Evolutionary conservation across 2,329 filamentous ascomycete genomes (phyloP).

Genomic region (Alternaria viburni): DNA sequence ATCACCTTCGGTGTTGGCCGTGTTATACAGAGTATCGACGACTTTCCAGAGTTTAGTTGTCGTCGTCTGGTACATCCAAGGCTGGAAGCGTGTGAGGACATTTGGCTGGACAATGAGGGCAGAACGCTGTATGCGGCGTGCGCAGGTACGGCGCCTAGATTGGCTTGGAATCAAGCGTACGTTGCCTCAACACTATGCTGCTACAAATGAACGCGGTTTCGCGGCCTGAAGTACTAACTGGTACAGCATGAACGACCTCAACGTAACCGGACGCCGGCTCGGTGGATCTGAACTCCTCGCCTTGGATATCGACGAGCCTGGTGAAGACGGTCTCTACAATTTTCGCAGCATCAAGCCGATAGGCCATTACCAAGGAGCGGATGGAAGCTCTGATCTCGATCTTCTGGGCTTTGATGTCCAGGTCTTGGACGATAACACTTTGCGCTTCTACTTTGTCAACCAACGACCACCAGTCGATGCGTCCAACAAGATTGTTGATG

Average conservation of each 20-base stretch:
- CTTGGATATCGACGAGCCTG: slow-evolving; percentile 35
- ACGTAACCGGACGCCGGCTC: slow-evolving; percentile 29
- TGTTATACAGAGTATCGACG: slow-evolving; percentile 33
- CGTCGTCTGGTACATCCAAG: slow-evolving; percentile 29
- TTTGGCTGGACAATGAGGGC: slow-evolving; percentile 38
- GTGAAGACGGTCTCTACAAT: slow-evolving; percentile 32
- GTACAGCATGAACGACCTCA: slow-evolving; percentile 21
- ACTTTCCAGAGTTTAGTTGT: slow-evolving; percentile 35
- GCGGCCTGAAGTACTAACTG: not conserved
- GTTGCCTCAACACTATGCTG: not conserved
- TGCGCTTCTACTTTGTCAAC: slow-evolving; percentile 39
- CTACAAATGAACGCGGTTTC: not conserved
- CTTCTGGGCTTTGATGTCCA: slow-evolving; percentile 37
- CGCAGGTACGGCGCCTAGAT: slow-evolving; percentile 25
- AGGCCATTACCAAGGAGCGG: slow-evolving; percentile 29
- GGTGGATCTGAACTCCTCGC: slow-evolving; percentile 35
- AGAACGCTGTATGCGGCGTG: slow-evolving; percentile 40
- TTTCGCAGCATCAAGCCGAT: slow-evolving; percentile 26
- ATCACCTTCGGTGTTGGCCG: slow-evolving; percentile 34
- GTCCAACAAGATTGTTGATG: slow-evolving; percentile 27
- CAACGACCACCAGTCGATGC: slow-evolving; percentile 34
- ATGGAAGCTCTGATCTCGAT: slow-evolving; percentile 29
- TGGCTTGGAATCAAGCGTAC: slow-evolving; percentile 37
- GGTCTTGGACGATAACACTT: slow-evolving; percentile 27
- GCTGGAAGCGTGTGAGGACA: slow-evolving; percentile 38